A percentile compares a stretch with the other conserved stretches of the same genome.
These are phyloP conservation scores for Zarea fungicola DNA, from an alignment of 2,329 filamentous ascomycete species.

Conservation along the genomic window DNA sequence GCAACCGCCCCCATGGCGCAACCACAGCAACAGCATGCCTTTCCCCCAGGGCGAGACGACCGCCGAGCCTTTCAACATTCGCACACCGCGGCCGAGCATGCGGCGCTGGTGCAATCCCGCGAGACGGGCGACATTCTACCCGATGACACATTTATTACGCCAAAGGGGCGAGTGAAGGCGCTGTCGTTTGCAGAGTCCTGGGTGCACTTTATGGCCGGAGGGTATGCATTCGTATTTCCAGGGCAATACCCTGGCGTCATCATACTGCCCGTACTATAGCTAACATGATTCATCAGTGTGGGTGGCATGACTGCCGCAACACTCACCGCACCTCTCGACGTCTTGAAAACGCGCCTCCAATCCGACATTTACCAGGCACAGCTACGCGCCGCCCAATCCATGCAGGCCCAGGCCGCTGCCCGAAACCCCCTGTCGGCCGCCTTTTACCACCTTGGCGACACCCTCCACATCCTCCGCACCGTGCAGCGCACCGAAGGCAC, in stretches of 20 bases:
- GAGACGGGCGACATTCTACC: constrained; percentile 55
- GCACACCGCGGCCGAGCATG: constrained; percentile 27
- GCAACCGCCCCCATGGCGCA: constrained; percentile 26
- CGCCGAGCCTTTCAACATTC: constrained; percentile 25
- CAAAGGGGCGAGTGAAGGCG: constrained; percentile 30
- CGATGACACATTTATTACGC: constrained; percentile 28
- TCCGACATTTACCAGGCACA: constrained; percentile 92
- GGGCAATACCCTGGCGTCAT: not conserved
- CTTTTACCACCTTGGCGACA: constrained; percentile 74
- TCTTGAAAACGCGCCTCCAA: constrained; percentile 87
- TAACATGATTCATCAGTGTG: constrained; percentile 46
- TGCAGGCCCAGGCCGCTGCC: constrained; percentile 46
- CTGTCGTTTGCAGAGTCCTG: constrained; percentile 68
- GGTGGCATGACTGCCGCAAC: constrained; percentile 88
- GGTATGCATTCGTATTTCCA: constrained; percentile 47
- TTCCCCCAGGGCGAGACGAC: constrained; percentile 28
- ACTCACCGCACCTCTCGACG: constrained; percentile 91
- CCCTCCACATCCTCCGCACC: constrained; percentile 74
- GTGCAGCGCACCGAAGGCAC: constrained; percentile 79
- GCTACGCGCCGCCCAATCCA: constrained; percentile 61
- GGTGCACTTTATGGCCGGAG: constrained; percentile 89
- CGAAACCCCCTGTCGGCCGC: constrained; percentile 62
- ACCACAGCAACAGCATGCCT: constrained; percentile 23
- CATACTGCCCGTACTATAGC: too few species aligned
- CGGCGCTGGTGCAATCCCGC: constrained; percentile 51